Evolutionary conservation across 148 eudicot genomes (phyloP).

Genomic region (Camellia japonica): DNA sequence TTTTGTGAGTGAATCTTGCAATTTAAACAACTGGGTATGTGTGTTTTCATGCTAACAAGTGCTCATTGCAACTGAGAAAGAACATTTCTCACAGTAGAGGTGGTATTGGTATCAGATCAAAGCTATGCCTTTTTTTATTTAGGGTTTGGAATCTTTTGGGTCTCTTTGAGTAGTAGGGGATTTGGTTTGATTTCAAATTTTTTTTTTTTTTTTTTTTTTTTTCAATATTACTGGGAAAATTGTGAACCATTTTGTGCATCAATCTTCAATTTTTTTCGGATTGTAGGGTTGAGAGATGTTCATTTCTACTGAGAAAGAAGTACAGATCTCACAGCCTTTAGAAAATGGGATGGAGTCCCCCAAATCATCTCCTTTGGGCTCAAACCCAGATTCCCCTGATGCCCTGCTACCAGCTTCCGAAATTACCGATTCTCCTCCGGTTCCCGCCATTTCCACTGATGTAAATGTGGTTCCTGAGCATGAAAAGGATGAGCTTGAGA

Average conservation of each 20-base stretch:
- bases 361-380: conserved; percentile 17
- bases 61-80: not conserved
- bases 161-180: not conserved
- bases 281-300: conserved; percentile 33
- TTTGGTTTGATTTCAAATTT: not conserved
- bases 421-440: conserved; percentile 13
- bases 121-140: not conserved
- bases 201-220: not conserved
- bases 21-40: not conserved
- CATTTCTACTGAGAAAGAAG: conserved; percentile 38
- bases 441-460: conserved; percentile 26
- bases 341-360: conserved; percentile 34
- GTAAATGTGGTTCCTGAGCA: conserved; percentile 43
- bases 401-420: conserved; percentile 18
- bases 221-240: not conserved
- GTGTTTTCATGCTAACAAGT: not conserved
- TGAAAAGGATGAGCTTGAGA: conserved; percentile 39
- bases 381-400: conserved; percentile 28
- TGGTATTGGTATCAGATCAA: not conserved
- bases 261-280: not conserved
- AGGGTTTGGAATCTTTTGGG: not conserved
- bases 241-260: not conserved
- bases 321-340: conserved; percentile 35
- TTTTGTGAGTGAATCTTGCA: not conserved
- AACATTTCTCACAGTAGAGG: not conserved